Base-by-base conservation (phyloP, 805 yeast species). In the Starmera quercuum region DNA sequence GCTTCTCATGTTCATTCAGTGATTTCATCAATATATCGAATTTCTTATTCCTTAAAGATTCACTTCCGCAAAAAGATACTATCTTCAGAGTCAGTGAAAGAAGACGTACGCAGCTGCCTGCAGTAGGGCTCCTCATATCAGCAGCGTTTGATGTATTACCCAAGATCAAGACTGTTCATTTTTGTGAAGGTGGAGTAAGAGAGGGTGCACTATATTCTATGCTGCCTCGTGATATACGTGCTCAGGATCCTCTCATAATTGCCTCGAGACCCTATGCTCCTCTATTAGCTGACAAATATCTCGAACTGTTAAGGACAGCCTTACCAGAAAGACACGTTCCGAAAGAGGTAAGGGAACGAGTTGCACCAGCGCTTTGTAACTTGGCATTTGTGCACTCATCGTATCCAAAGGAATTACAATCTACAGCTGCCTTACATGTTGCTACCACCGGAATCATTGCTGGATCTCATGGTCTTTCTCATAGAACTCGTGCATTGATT, bases 231-330 rank as follows among this genome's bases (percentile, higher is more conserved):
- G 65, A 65, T 24, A 64, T 80, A 20, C 68, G 80, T 40, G 56
- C 69, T 4, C 79, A 78, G 46, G 90, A 82, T 45, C 92, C 92
- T 5, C 48, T 82, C 17, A 46, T 76, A 15, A 73, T 81, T 3
- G 83, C 86, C 4, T 73, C 90, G 4, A 59, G 73, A 46, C 84
- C 83, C 4, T 81, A 78, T 54, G 83, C 87, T 2, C 85, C 85
- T 12, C 56, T 78, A 23, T 64, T 79, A 28, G 75, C 79, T 0
- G 61, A 66, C 31, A 70, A 70, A 46, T 79, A 82, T 41, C 56
- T 73, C 35, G 67, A 66, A 23, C 54, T 80, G 13, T 51, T 82
- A 29, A 58, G 59, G 38, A 65, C 74, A 6, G 78, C 83, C 1
- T 55, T 82, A 17, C 88, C 90, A 2, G 56, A 55, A 8, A 58